Conservation (phyloP, 148 eudicot species). For the Vaccinium myrtillus region DNA sequence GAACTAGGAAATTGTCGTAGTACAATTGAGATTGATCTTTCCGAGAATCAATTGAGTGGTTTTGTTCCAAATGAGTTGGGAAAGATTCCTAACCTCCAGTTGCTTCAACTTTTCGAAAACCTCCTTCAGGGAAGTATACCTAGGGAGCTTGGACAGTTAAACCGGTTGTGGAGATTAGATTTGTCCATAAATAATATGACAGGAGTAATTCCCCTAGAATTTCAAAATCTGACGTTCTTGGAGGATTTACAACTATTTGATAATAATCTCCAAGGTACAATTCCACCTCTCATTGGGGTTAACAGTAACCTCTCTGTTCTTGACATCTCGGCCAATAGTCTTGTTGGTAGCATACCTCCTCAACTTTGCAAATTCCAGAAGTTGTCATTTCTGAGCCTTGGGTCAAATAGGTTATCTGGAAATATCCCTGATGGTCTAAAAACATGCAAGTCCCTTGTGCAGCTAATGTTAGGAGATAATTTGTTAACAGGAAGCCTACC, state of each 20-base stretch:
- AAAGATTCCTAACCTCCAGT: constrained; percentile 31
- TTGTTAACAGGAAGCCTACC: constrained; percentile 47
- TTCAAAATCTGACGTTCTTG: constrained; percentile 42
- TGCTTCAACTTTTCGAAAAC: constrained; percentile 59
- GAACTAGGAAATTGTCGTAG: constrained; percentile 39
- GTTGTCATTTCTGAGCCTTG: constrained; percentile 49
- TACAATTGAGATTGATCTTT: constrained; percentile 50
- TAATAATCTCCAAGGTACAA: constrained; percentile 42
- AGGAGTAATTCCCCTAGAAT: constrained; percentile 39
- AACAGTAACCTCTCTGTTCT: constrained; percentile 43
- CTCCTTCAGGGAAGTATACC: constrained; percentile 48
- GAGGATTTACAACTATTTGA: constrained; percentile 50
- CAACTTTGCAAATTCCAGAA: constrained; percentile 41
- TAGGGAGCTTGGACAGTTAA: constrained; percentile 36
- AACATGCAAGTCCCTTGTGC: constrained; percentile 44
- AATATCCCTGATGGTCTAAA: constrained; percentile 45
- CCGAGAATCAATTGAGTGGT: constrained; percentile 46
- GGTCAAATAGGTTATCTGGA: constrained; percentile 49
- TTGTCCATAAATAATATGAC: constrained; percentile 54
- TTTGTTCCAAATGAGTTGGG: constrained; percentile 40
- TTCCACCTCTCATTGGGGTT: constrained; percentile 47
- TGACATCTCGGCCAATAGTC: constrained; percentile 45
- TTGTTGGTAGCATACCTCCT: constrained; percentile 44
- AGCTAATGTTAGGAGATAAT: constrained; percentile 53
- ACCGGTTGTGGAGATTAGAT: constrained; percentile 35